phyloP scores from a whole-genome alignment of 164 flowering plant genomes.

The Vitis riparia region DNA sequence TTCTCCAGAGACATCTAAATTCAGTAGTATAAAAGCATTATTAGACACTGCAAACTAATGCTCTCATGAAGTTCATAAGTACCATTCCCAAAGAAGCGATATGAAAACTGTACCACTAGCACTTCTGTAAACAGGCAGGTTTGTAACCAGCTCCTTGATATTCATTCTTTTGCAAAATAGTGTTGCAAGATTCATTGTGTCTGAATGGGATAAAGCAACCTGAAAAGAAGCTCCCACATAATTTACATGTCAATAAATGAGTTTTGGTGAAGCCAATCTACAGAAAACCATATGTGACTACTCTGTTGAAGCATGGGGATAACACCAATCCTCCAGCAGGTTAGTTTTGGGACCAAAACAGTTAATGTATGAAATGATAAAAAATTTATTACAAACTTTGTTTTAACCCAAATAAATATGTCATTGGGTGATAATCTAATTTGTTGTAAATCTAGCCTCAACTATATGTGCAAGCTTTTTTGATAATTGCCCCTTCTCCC shows the following conservation, averaged over 20 bases:
- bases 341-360: no score
- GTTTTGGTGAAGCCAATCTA: neutral
- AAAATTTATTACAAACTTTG: no score
- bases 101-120: conserved; percentile 32
- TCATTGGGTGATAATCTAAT: no score
- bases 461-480: no score
- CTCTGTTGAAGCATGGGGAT: neutral
- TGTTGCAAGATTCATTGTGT: conserved; percentile 45
- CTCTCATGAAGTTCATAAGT: neutral
- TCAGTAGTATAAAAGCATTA: neutral
- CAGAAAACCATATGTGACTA: neutral
- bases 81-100: neutral
- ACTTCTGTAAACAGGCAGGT: conserved; percentile 45
- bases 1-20: conserved; percentile 57
- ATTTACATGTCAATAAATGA: neutral
- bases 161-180: conserved; percentile 46
- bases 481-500: no score
- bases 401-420: no score
- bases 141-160: conserved; percentile 52
- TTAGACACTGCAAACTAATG: neutral
- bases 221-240: neutral
- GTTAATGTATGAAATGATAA: no score
- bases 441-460: no score
- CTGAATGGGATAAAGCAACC: conserved; percentile 3
- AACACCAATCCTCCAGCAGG: no score